Evolutionary conservation across 1,139 yeast genomes (phyloP).

Genomic region (Kodamaea sp.): DNA sequence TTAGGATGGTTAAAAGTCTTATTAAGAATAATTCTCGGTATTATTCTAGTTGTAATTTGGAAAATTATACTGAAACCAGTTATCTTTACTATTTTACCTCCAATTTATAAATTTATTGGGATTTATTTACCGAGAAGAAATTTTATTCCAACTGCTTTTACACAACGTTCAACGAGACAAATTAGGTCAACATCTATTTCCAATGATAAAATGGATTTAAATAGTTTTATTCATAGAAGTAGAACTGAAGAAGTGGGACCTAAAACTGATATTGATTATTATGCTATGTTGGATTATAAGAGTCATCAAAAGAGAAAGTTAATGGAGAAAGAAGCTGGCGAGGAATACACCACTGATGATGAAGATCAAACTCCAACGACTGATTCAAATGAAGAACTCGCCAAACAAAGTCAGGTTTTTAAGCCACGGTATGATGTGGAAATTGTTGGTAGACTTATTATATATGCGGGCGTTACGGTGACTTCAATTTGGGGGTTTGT

Average conservation of each 20-base stretch:
- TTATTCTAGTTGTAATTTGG: conserved; percentile 63
- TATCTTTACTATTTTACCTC: conserved; percentile 48
- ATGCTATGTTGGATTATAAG: conserved; percentile 39
- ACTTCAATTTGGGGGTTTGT: conserved; percentile 47
- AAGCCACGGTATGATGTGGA: conserved; percentile 66
- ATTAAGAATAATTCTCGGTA: conserved; percentile 54
- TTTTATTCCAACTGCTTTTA: conserved; percentile 41
- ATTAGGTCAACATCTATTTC: conserved; percentile 41
- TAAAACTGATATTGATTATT: conserved; percentile 40
- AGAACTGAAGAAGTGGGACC: conserved; percentile 39
- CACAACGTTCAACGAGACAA: conserved; percentile 31
- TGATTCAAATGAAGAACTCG: conserved; percentile 7
- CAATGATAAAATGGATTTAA: conserved; percentile 34
- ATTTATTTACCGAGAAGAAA: conserved; percentile 41
- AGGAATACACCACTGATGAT: conserved; percentile 9
- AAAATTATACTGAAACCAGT: conserved; percentile 62
- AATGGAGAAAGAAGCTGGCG: background rate
- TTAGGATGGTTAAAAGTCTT: conserved; percentile 41
- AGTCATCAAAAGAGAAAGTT: conserved; percentile 3
- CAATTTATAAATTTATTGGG: conserved; percentile 43
- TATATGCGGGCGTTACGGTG: conserved; percentile 68
- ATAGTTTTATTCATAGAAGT: conserved; percentile 26
- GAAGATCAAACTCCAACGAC: conserved; percentile 9
- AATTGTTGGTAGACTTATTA: conserved; percentile 65
- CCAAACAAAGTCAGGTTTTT: conserved; percentile 37